Percentiles rank a stretch among this genome's conserved stretches.
Evolutionary conservation across 148 eudicot species (phyloP).

Genomic region (Rhododendron molle): DNA sequence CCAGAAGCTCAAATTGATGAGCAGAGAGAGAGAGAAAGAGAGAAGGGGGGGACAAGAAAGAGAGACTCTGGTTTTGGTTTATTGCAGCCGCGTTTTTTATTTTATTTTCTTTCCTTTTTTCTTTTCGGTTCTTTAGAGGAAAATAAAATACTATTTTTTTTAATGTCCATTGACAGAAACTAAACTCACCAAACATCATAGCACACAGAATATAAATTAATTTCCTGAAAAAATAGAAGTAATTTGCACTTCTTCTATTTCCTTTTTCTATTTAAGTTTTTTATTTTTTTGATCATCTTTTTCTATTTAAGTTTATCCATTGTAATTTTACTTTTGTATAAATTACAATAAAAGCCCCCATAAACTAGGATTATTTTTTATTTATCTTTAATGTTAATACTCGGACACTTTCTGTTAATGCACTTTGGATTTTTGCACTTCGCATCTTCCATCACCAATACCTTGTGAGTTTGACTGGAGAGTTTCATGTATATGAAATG

Average conservation of each 20-base stretch:
- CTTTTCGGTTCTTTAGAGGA: not conserved
- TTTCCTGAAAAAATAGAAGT: not conserved
- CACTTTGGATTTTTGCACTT: not conserved
- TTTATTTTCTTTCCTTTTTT: conserved; percentile 5
- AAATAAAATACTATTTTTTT: not conserved
- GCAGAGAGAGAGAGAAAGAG: conserved; percentile 21
- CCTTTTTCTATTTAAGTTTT: not conserved
- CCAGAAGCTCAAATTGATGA: conserved; percentile 47
- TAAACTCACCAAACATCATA: not conserved
- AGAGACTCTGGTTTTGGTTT: conserved; percentile 58
- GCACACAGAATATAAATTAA: not conserved
- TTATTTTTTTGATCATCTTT: too few species aligned
- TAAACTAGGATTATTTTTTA: not conserved
- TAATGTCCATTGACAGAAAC: not conserved
- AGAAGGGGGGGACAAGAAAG: conserved; percentile 1
- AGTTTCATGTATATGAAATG: not conserved
- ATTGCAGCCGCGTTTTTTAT: conserved; percentile 61
- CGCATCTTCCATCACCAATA: not conserved
- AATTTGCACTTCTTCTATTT: not conserved
- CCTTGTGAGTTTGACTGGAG: not conserved
- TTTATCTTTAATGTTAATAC: not conserved
- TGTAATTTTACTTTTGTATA: not conserved
- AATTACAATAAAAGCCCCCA: not conserved
- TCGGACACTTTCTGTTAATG: not conserved
- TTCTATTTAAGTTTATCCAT: not conserved